Conservation (phyloP, 768 basidiomycete species). For the Lentinula sp. region DNA sequence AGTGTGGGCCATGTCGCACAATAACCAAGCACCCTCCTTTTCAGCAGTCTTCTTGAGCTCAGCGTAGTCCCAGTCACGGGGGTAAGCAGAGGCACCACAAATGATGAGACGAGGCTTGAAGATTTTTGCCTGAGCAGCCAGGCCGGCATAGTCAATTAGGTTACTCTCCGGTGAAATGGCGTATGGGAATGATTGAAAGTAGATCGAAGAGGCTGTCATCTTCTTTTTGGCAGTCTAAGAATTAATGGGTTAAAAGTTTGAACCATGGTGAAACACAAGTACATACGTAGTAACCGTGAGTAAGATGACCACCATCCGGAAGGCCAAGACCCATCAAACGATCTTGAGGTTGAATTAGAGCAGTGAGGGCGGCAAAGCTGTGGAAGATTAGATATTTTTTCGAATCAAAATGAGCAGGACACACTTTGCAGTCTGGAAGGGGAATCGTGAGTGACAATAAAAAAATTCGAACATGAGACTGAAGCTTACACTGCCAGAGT, state of each 20-base stretch:
- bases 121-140: constrained; percentile 82
- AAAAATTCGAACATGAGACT: not conserved
- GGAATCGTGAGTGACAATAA: not conserved
- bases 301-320: constrained; percentile 95
- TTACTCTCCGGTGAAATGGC: constrained; percentile 76
- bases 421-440: constrained; percentile 76
- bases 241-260: constrained; percentile 6
- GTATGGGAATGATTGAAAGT: constrained; percentile 98
- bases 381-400: not conserved
- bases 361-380: constrained; percentile 95
- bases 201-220: constrained; percentile 99
- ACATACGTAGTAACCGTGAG: constrained; percentile 93
- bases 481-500: constrained; percentile 78
- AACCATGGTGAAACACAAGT: not conserved
- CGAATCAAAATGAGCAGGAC: constrained; percentile 17
- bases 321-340: constrained; percentile 98
- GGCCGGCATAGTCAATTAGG: constrained; percentile 80
- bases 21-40: constrained; percentile 85
- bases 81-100: constrained; percentile 98
- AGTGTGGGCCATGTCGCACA: constrained; percentile 98
- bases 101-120: constrained; percentile 96
- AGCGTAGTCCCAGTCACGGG: constrained; percentile 96
- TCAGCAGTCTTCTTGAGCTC: constrained; percentile 75
- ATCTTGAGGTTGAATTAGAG: constrained; percentile 94
- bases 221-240: constrained; percentile 94